Evolutionary conservation across 2,329 filamentous ascomycete species (phyloP), one percentile per base, ranked within the genome.

Genomic region (Beauveria australis): DNA sequence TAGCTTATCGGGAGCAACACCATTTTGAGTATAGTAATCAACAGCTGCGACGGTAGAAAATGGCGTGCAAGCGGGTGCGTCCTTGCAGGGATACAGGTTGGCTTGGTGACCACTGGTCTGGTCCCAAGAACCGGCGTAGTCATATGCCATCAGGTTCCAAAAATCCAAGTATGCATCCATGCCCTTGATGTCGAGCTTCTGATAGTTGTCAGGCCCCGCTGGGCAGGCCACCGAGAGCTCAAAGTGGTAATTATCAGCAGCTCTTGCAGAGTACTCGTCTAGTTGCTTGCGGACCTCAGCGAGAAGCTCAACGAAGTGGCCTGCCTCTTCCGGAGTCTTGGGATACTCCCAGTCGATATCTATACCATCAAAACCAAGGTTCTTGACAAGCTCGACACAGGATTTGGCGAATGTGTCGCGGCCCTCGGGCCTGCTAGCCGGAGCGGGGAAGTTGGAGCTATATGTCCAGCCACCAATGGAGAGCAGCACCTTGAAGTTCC

Each of bases 401-500:
- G 83, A 85, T 55, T 81, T 77, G 9, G 91, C 92, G 74, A 97
- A 97, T 1, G 71, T 81, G 33, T 79, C 77, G 8, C 92, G 83
- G 9, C 91, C 91, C 26, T 81, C 74, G 0, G 84, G 78, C 0
- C 89, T 91, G 47, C 88, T 89, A 1, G 88, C 88, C 0, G 91
- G 89, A 30, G 75, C 76, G n/a, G 83, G 81, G 74, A 97, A 95
- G 76, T 96, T 94, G 72, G 83, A 78, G 64, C 88, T 90, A 73
- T 96, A 96, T 0, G 92, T 96, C 92, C 92, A 97, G 55, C 93
- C 93, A 63, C 92, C 92, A 63, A 97, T 90, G 59, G 88, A 92
- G 5, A 97, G 82, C 14, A 97, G 80, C 3, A 94, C 79, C 73
- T 96, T 96, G 63, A 97, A 79, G 66, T 92, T 87, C 53, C 91